Evolutionary conservation across 2,329 filamentous ascomycete species (phyloP), one percentile per base, ranked within the genome.

Genomic region (Fonsecaea multimorphosa): DNA sequence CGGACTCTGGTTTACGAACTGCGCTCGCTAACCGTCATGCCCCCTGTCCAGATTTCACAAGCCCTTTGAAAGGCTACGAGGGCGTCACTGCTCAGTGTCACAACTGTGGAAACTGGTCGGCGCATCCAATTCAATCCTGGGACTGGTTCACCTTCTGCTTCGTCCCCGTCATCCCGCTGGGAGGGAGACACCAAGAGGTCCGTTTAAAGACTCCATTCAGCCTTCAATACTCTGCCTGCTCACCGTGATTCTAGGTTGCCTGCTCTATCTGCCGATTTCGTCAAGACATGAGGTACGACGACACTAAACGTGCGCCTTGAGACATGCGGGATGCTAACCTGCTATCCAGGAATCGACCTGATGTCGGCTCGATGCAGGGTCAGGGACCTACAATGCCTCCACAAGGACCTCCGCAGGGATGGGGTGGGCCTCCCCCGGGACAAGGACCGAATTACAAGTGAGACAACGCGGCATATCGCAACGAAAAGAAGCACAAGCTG

Each of bases 401-500:
- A 12, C 66, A 65, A 58, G 69, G 63, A 96, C 85, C 77, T 92
- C 90, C 58, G 83, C 83, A 74, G 92, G 89, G 78, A 97, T 98
- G 65, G 90, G 89, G 74, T 87, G 87, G 81, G 96, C 93, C 73
- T 92, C 93, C 71, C 93, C 89, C 61, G 97, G 89, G 46, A 34
- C 36, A 46, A 46, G 59, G 63, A 56, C 59, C 54, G 31, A 58
- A 62, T 32, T 67, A 69, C 32, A 63, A 70, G 46, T 67, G 57
- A 64, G 46, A 57, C 29, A 27, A 34, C 24, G 12, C 31, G 55
- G 44, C n/a, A 40, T 29, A n/a, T 9, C 12, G 24, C 29, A 55
- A 24, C 8, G 55, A 27, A 58, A 22, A 27, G 46, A 29, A 58
- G 36, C 32, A 66, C 34, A 24, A 55, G 44, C 58, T 49, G 44